These are phyloP conservation scores for Corniculantispora saksenae DNA, from an alignment of 2,329 filamentous ascomycete species.

Conservation along the genomic window DNA sequence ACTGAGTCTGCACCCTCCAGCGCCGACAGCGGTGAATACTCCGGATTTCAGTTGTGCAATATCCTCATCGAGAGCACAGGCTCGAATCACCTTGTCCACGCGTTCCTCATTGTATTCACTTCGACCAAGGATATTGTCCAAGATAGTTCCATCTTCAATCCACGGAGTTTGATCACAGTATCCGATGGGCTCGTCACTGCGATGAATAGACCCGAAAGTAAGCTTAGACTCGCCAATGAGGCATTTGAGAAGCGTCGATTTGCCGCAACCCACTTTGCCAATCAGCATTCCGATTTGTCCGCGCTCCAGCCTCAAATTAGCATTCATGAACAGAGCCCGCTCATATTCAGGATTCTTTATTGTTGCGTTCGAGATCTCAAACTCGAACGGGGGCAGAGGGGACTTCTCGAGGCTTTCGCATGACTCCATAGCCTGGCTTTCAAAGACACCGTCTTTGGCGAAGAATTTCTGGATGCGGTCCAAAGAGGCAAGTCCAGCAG, in stretches of 20 bases:
- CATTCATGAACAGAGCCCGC: neutral
- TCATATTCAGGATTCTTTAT: neutral
- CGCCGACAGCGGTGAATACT: slow-evolving; percentile 40
- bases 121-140: slow-evolving; percentile 28
- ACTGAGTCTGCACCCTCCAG: slow-evolving; percentile 41
- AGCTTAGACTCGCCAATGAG: slow-evolving; percentile 37
- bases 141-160: slow-evolving; percentile 26
- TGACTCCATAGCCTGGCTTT: too few species aligned
- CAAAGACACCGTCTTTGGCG: neutral
- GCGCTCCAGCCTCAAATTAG: slow-evolving; percentile 25
- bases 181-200: slow-evolving; percentile 5
- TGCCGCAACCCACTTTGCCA: slow-evolving; percentile 46
- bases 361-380: neutral
- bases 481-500: neutral
- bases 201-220: slow-evolving; percentile 28
- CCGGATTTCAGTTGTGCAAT: slow-evolving; percentile 32
- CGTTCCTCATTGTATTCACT: slow-evolving; percentile 29
- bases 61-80: slow-evolving; percentile 38
- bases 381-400: neutral
- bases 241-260: slow-evolving; percentile 40
- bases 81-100: slow-evolving; percentile 31
- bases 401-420: neutral
- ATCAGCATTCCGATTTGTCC: slow-evolving; percentile 37
- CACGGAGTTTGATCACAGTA: slow-evolving; percentile 39
- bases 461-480: slow-evolving; percentile 19